Base-by-base conservation (phyloP, 2,329 filamentous ascomycete genomes). In the Chrysoporthe puriensis region DNA sequence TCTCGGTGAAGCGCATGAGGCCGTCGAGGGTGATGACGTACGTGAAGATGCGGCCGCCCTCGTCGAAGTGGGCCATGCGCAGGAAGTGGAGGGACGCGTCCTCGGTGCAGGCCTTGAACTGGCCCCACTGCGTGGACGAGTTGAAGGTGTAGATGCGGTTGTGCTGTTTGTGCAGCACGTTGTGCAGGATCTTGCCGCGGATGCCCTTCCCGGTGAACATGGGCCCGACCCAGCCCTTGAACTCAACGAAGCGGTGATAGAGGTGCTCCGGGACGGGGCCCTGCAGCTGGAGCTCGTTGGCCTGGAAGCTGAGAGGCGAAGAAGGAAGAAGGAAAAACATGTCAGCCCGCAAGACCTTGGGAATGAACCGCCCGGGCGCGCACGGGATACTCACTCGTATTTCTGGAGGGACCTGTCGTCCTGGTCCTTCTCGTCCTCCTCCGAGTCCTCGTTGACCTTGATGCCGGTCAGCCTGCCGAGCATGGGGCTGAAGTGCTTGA, bases 201-300 rank as follows among this genome's bases (percentile, higher is more conserved):
- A 97, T 74, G 63, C 94, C 94, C 40, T 87, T 87, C 11, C 88
- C 87, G 1, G 89, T 91, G 79, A 97, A 98, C 89, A 97, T 96
- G 71, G 89, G 88, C 62, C 92, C 92, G 65, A 98, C 91, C 74
- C 97, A 93, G 36, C 94, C 94, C 66, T 89, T 91, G 79, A 97
- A 97, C 77, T 97, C 94, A 67, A 97, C 94, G 75, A 91, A 98
- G 72, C 94, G 91, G 77, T 97, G 94, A 77, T 97, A 97, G 44
- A 98, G 83, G 70, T 89, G 83, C 2, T 88, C 82, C 0, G 95
- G 94, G 0, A 96, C 90, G 0, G 95, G 95, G 0, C 95, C 95
- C 58, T 86, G 84, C 8, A 98, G 85, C 77, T 97, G 95, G 74
- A 97, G 89, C 77, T 97, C 91, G 76, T 93, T 94, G 50, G 95